A percentile compares a stretch with the other conserved stretches of the same genome.
These are phyloP conservation scores for Adansonia grandidieri DNA, from an alignment of 441 rosid species.

Conservation along the genomic window DNA sequence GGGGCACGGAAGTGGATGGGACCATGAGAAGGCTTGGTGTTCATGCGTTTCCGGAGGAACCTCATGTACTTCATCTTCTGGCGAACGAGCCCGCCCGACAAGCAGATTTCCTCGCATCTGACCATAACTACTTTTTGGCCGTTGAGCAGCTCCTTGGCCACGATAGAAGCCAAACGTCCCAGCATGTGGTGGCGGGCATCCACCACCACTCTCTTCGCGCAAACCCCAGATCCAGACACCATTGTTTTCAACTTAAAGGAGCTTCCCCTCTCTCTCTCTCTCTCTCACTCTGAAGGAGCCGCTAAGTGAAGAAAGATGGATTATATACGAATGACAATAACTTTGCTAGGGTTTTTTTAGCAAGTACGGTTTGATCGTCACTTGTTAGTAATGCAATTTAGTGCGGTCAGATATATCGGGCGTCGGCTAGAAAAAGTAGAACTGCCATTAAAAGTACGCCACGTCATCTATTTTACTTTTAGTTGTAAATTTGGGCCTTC, in stretches of 20 bases:
- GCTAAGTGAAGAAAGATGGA: neutral
- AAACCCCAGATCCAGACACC: slow-evolving; percentile 67
- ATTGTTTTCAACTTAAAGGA: slow-evolving; percentile 27
- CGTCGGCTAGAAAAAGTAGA: neutral
- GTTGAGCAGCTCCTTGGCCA: slow-evolving; percentile 67
- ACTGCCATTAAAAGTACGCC: neutral
- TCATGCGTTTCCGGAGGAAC: slow-evolving; percentile 71
- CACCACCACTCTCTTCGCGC: slow-evolving; percentile 60
- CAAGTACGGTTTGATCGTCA: no score
- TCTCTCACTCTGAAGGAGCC: neutral
- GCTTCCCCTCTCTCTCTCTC: neutral
- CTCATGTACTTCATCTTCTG: slow-evolving; percentile 75
- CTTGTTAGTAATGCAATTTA: neutral
- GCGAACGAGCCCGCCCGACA: slow-evolving; percentile 66
- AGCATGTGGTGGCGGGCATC: slow-evolving; percentile 73
- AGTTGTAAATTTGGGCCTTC: neutral
- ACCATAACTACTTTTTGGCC: slow-evolving; percentile 67
- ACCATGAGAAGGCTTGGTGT: slow-evolving; percentile 79
- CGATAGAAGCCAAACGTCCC: slow-evolving; percentile 57
- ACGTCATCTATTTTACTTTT: neutral
- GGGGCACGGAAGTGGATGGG: slow-evolving; percentile 40
- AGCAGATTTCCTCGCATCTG: slow-evolving; percentile 65
- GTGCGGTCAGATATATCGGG: neutral
- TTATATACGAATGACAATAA: neutral
- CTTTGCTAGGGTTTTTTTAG: neutral